These are phyloP conservation scores for Ophiocordyceps camponoti-saundersi DNA, from an alignment of 2,329 filamentous ascomycete genomes.

Conservation along the genomic window DNA sequence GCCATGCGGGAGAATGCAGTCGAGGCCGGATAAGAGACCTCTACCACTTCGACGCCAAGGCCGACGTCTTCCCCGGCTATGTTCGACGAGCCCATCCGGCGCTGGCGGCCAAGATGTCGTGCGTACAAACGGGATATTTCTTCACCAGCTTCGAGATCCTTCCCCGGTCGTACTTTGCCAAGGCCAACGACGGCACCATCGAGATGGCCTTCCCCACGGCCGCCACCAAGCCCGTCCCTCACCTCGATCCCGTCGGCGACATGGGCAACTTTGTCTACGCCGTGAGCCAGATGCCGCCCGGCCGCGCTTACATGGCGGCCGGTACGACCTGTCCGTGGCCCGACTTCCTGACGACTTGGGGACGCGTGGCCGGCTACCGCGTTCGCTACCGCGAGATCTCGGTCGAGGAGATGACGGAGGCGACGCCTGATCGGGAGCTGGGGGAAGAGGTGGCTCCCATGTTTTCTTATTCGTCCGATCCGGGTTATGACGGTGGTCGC, in stretches of 20 bases:
- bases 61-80: slow-evolving; percentile 29
- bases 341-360: slow-evolving; percentile 26
- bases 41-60: slow-evolving; percentile 37
- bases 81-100: slow-evolving; percentile 22
- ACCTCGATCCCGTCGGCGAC: slow-evolving; percentile 28
- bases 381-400: slow-evolving; percentile 22
- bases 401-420: slow-evolving; percentile 21
- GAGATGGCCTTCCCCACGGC: slow-evolving; percentile 29
- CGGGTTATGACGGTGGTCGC: slow-evolving; percentile 31
- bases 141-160: slow-evolving; percentile 28
- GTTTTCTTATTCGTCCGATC: slow-evolving; percentile 27
- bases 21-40: slow-evolving; percentile 26
- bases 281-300: slow-evolving; percentile 29
- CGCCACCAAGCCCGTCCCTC: slow-evolving; percentile 20
- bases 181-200: slow-evolving; percentile 25
- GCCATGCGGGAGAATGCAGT: slow-evolving; percentile 28
- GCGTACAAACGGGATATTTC: slow-evolving; percentile 32
- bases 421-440: slow-evolving; percentile 19
- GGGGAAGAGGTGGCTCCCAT: slow-evolving; percentile 27
- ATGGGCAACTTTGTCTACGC: slow-evolving; percentile 30
- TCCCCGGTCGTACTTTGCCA: slow-evolving; percentile 26
- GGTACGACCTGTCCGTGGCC: slow-evolving; percentile 27
- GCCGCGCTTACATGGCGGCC: slow-evolving; percentile 29
- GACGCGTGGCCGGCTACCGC: slow-evolving; percentile 14
- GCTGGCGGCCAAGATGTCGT: slow-evolving; percentile 31